These are phyloP conservation scores for Dillenia suffruticosa DNA, from an alignment of 164 flowering plant genomes.

Conservation along the genomic window DNA sequence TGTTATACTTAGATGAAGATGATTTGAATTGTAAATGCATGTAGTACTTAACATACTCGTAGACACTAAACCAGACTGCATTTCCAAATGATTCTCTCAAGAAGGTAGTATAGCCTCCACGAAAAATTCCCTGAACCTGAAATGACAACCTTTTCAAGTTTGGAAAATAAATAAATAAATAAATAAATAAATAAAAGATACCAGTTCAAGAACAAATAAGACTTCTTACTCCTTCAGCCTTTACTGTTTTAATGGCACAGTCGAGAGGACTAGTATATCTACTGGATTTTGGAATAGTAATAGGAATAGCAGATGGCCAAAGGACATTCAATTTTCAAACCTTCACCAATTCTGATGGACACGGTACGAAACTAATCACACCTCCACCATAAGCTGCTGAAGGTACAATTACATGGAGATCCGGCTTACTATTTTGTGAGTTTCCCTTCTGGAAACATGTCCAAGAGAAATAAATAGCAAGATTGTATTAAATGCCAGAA, in stretches of 20 bases:
- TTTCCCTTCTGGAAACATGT: slow-evolving; percentile 45
- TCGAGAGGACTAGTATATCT: slow-evolving; percentile 75
- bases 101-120: slow-evolving; percentile 73
- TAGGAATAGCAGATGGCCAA: neutral
- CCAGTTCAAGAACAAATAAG: slow-evolving; percentile 6
- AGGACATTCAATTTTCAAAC: slow-evolving; percentile 28
- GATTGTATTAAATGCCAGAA: neutral
- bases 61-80: slow-evolving; percentile 68
- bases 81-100: slow-evolving; percentile 82
- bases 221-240: slow-evolving; percentile 73
- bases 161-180: neutral
- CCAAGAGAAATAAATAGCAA: neutral
- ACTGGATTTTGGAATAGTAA: slow-evolving; percentile 26
- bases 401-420: slow-evolving; percentile 64
- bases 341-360: slow-evolving; percentile 92
- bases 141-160: slow-evolving; percentile 21
- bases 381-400: slow-evolving; percentile 81
- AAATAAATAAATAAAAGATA: neutral
- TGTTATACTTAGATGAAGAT: slow-evolving; percentile 29
- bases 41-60: slow-evolving; percentile 65
- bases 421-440: slow-evolving; percentile 39
- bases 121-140: slow-evolving; percentile 79
- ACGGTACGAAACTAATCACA: slow-evolving; percentile 71
- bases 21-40: slow-evolving; percentile 54
- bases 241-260: slow-evolving; percentile 69